Base-by-base conservation (phyloP, 768 basidiomycete genomes). In the Lactarius deliciosus region DNA sequence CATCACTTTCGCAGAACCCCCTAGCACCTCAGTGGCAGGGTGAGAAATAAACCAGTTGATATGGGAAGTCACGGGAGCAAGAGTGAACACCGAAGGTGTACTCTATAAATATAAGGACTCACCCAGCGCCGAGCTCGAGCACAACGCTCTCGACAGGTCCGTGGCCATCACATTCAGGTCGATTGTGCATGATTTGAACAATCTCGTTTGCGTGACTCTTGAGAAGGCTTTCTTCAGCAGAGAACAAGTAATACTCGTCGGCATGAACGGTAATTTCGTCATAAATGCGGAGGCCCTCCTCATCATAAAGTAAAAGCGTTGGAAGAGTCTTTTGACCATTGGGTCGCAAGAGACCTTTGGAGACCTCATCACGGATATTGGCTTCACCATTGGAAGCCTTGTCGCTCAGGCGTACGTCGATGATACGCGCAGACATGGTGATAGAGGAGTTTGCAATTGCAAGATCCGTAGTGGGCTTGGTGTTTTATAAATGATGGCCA, bases 121-220 rank as follows among this genome's bases (percentile, higher is more conserved):
- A 95, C 93, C 96, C 96, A 10, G 95, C 92, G 54, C 96, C 96
- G n/a, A 98, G 83, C 74, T 98, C 96, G 50, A 98, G 81, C 8
- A 97, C 81, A 60, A 88, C 82, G 61, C 86, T 83, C 50, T 83
- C 85, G 3, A 73, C 71, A 20, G 76, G 70, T 18, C 58, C 30
- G 2, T 60, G n/a, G 36, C 55, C 32, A 0, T 73, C 74, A 18
- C 50, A 61, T 22, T 66, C 69, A 25, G 75, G 75, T 15, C 79
- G 72, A 56, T 78, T 76, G 75, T 91, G 85, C 89, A 94, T 94
- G 61, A 80, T 77, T 36, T 77, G 78, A 20, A 89, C 89, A 60
- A 99, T 95, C 40, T 94, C 89, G 55, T 83, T 79, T 2, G 87
- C 87, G 68, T 91, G 81, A 30, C 75, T 79, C 76, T 86, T 87